These are phyloP conservation scores for Lentinula edodes DNA, from an alignment of 768 basidiomycete species.

Conservation along the genomic window DNA sequence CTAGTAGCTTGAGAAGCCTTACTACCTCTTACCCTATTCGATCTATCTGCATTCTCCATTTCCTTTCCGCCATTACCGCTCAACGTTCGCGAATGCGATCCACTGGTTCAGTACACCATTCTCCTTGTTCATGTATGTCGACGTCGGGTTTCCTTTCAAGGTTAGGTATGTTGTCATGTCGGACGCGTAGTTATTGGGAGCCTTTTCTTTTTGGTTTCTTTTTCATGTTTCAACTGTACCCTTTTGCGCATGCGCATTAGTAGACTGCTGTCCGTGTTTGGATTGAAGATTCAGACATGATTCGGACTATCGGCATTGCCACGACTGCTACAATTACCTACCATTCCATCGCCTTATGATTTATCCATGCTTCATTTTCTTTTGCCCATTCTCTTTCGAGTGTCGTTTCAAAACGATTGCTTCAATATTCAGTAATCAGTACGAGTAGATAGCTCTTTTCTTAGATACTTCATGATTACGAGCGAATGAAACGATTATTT, in stretches of 20 bases:
- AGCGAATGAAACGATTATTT: constrained; percentile 5
- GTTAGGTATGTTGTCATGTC: neutral
- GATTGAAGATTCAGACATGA: neutral
- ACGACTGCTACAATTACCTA: neutral
- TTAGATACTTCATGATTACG: constrained; percentile 1
- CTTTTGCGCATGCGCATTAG: constrained; percentile 7
- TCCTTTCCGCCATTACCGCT: neutral
- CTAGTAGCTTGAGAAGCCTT: neutral
- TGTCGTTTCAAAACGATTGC: constrained; percentile 2
- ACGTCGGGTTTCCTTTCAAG: neutral
- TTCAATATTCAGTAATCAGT: neutral
- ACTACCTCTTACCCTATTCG: neutral
- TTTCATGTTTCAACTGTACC: neutral
- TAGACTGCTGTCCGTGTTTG: constrained; percentile 2
- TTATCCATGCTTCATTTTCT: neutral
- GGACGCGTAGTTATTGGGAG: neutral
- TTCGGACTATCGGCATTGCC: neutral
- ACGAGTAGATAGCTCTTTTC: constrained; percentile 4
- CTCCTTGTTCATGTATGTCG: neutral
- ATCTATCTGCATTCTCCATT: neutral
- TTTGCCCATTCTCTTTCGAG: neutral
- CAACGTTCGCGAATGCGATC: neutral
- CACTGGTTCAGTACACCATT: neutral
- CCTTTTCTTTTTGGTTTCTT: neutral
- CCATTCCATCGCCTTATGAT: neutral